Conservation (phyloP, 2,329 filamentous ascomycete genomes). For the Arthrobotrys sphaeroides region DNA sequence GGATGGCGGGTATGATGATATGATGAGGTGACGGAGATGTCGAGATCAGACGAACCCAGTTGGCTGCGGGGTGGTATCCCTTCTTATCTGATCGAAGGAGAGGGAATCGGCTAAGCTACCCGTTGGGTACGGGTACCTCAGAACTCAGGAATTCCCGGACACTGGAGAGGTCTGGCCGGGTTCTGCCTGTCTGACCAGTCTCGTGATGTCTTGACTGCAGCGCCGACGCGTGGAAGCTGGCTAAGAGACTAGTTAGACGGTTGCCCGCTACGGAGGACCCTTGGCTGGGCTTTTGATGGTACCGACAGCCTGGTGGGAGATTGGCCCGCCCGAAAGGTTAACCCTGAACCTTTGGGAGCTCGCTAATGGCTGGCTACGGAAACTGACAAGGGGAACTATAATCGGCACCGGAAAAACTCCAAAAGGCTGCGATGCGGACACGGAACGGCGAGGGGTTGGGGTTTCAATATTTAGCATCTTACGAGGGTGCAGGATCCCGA, state of each 20-base stretch:
- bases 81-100: constrained; percentile 9
- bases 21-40: constrained; percentile 19
- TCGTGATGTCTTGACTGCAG: constrained; percentile 39
- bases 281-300: neutral
- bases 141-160: constrained; percentile 18
- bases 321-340: constrained; percentile 12
- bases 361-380: constrained; percentile 21
- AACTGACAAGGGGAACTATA: constrained; percentile 12
- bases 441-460: neutral
- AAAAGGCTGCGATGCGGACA: neutral
- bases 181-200: constrained; percentile 14
- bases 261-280: too few species aligned
- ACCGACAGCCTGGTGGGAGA: constrained; percentile 3
- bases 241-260: too few species aligned
- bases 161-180: constrained; percentile 1
- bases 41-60: constrained; percentile 19
- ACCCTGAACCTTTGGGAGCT: constrained; percentile 26
- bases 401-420: constrained; percentile 17
- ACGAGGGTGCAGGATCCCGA: too few species aligned
- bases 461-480: neutral
- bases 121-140: neutral
- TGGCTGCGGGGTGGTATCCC: constrained; percentile 26
- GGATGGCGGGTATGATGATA: neutral
- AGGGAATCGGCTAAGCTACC: constrained; percentile 30
- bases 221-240: constrained; percentile 36